Base-by-base conservation (phyloP, 2,329 filamentous ascomycete genomes). In the Arachnopeziza araneosa region DNA sequence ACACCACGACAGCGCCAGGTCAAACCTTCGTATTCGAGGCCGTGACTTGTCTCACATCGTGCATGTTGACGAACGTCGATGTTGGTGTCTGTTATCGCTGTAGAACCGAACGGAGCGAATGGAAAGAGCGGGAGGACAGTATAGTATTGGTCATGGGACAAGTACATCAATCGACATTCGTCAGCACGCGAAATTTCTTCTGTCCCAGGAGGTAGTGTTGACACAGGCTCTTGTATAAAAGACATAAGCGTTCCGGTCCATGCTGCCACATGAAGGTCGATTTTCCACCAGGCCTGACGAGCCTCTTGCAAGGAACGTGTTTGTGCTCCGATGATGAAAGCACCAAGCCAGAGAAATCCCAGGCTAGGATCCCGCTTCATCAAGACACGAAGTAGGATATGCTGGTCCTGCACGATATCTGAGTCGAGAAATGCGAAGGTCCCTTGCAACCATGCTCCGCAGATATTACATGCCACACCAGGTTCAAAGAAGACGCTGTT, bases 241-340 rank as follows among this genome's bases (percentile, higher is more conserved):
- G 66, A 68, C 55, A 66, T 63, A 17, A 63, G 55, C 32, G 66
- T 68, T 57, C 66, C 64, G 12, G 66, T 68, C 66, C 63, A 68
- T 50, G 65, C 65, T 58, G 60, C 65, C 23, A 59, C 59, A 57
- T 64, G 17, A 55, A 68, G 64, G 30, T 67, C 61, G 23, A 67
- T 60, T 63, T 60, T 62, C 60, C 60, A 64, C 59, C 59, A 66
- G 21, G 21, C 63, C 24, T 50, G 36, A 54, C 63, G 62, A 58
- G 54, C 64, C 50, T 67, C 60, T 63, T 60, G 59, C 21, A 67
- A 59, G 19, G 60, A n/a, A 56, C 58, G 54, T 59, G 44, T 62
- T 3, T 66, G 55, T 59, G 56, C 54, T 50, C 64, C 63, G 24
- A 57, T 62, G 52, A 67, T 64, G 44, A 66, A 65, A n/a, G 66